A percentile compares a stretch with the other conserved stretches of the same genome.
Evolutionary conservation across 768 basidiomycete genomes (phyloP).

Genomic region (Amanita pallidorosea): DNA sequence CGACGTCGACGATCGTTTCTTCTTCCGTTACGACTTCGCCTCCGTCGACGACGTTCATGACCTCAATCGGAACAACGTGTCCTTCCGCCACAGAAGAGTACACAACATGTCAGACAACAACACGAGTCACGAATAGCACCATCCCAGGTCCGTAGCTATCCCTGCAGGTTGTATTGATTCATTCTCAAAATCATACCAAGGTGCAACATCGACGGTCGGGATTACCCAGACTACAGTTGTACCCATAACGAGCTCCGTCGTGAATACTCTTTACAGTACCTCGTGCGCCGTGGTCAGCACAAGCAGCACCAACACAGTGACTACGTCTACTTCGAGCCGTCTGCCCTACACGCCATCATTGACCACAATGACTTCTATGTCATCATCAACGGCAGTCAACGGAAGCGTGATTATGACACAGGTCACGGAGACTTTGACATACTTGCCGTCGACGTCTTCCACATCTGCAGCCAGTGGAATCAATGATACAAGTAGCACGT

Average conservation of each 20-base stretch:
- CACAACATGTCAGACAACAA: constrained; percentile 9
- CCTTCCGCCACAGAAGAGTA: constrained; percentile 1
- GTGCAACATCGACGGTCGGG: constrained; percentile 9
- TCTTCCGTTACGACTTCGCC: constrained; percentile 12
- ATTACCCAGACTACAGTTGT: constrained; percentile 12
- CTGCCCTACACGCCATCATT: constrained; percentile 4
- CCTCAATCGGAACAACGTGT: constrained; percentile 10
- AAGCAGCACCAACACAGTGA: background rate
- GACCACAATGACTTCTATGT: constrained; percentile 6
- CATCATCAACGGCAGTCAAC: constrained; percentile 6
- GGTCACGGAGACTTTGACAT: constrained; percentile 5
- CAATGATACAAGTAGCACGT: background rate
- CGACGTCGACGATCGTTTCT: constrained; percentile 10
- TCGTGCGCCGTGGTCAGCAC: constrained; percentile 11
- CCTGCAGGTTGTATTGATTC: background rate
- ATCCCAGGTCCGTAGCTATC: constrained; percentile 11
- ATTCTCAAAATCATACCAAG: constrained; percentile 5
- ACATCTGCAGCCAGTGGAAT: background rate
- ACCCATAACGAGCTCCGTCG: constrained; percentile 11
- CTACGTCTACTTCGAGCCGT: constrained; percentile 1
- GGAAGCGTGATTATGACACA: constrained; percentile 3
- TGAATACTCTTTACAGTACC: constrained; percentile 14
- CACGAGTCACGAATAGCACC: constrained; percentile 8
- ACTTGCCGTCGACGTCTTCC: background rate
- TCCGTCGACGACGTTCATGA: constrained; percentile 8